Percentiles rank a stretch among this genome's conserved stretches.
phyloP scores from a whole-genome alignment of 139 green algal species.

The Marvania coccoides region DNA sequence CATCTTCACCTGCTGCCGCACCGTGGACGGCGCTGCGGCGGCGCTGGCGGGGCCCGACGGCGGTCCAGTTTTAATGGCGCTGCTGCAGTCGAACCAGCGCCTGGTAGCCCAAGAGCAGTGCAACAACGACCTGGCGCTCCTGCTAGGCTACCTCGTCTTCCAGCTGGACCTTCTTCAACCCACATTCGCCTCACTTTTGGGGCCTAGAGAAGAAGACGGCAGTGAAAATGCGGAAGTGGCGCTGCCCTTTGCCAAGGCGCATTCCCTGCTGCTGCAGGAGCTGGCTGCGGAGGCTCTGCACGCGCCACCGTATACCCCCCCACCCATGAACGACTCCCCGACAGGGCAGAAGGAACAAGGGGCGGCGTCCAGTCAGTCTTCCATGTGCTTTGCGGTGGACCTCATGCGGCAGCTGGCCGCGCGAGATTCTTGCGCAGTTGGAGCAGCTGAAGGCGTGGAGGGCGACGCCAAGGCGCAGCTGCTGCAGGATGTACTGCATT shows the following conservation, averaged over 20 bases:
- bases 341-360: too few species aligned
- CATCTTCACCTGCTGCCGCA: slow-evolving; percentile 16
- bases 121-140: slow-evolving; percentile 18
- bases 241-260: neutral
- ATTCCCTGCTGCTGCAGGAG: slow-evolving; percentile 4
- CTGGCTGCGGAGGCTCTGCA: slow-evolving; percentile 8
- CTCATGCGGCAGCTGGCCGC: slow-evolving; percentile 1
- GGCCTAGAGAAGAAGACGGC: neutral
- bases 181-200: neutral
- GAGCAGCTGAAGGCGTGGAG: neutral
- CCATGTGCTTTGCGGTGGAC: neutral
- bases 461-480: slow-evolving; percentile 6
- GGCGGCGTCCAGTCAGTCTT: too few species aligned
- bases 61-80: neutral
- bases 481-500: slow-evolving; percentile 21
- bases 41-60: slow-evolving; percentile 2
- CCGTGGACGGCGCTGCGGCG: neutral
- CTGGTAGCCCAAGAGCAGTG: slow-evolving; percentile 1
- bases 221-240: neutral
- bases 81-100: slow-evolving; percentile 12
- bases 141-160: slow-evolving; percentile 8
- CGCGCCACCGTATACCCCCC: too few species aligned
- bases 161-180: neutral
- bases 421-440: neutral
- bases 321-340: too few species aligned